Base-by-base conservation (phyloP, 2,329 filamentous ascomycete genomes). In the Fusarium napiforme region DNA sequence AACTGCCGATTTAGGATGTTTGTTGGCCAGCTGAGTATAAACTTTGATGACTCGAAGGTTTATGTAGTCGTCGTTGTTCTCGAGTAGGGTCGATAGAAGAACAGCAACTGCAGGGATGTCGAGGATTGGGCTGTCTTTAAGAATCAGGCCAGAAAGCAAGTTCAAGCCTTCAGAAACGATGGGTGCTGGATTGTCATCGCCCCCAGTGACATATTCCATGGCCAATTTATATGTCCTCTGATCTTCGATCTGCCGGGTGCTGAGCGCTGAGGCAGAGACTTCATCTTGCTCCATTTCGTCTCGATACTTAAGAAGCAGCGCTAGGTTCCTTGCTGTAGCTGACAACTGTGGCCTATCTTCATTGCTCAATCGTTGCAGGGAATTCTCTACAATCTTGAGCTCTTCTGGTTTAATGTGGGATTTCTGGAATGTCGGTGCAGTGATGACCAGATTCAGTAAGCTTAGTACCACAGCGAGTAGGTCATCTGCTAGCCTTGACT, bases 41-140 rank as follows among this genome's bases (percentile, higher is more conserved):
- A 91, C 85, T 69, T 89, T 90, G 69, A 94, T 89, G 21, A 90
- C 88, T n/a, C 89, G 87, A 6, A 92, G 83, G 75, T 93, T 92
- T 68, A 94, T 90, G 77, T 92, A 95, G 63, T 93, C 91, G 63
- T 94, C 93, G 10, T 86, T 84, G 55, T 93, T 91, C 67, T 87
- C 86, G 3, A 94, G 83, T 1, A 93, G 84, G 15, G 87, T 89
- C 2, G 90, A 89, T 60, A 94, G 84, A 3, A 93, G 84, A 10
- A 92, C 87, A 2, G 92, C 83, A 7, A 90, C 84, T 3, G 90
- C 87, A 2, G 89, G 89, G n/a, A 94, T 86, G 76, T 94, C 92
- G 21, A 94, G 79, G 15, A 91, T 83, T 0, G 90, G 81, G 46
- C 89, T 89, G 43, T 84, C 82, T 0, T 86, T 80, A 30, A 84